Evolutionary conservation across 1,139 yeast genomes (phyloP).

Genomic region (Candida sojae): DNA sequence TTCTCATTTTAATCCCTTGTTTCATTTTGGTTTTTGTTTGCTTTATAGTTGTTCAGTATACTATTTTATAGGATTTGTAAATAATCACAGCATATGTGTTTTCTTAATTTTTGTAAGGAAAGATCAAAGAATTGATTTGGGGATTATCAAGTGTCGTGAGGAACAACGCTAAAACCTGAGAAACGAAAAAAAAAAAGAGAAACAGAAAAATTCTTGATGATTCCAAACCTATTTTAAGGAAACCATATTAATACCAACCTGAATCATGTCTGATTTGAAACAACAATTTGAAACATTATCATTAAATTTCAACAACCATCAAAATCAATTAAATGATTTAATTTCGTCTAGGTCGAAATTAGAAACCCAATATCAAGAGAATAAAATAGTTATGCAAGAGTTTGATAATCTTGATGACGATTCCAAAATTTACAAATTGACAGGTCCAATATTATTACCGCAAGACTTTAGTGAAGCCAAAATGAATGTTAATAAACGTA

Average conservation of each 20-base stretch:
- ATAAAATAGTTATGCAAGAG: slow-evolving; percentile 86
- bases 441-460: slow-evolving; percentile 90
- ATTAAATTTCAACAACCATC: slow-evolving; percentile 38
- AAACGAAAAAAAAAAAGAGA: not conserved
- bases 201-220: not conserved
- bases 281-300: slow-evolving; percentile 44
- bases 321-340: slow-evolving; percentile 43
- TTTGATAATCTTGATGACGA: slow-evolving; percentile 59
- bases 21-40: not conserved
- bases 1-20: not conserved
- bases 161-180: not conserved
- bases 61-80: not conserved
- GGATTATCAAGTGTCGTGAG: too few relatives aligned
- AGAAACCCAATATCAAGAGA: slow-evolving; percentile 86
- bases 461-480: slow-evolving; percentile 84
- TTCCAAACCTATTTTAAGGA: not conserved
- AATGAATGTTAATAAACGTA: slow-evolving; percentile 79
- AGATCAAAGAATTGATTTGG: too few relatives aligned
- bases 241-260: not conserved
- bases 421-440: slow-evolving; percentile 80
- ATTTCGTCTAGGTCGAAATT: slow-evolving; percentile 65
- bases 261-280: slow-evolving; percentile 15
- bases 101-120: too few relatives aligned
- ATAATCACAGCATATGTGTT: not conserved
- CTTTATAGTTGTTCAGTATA: not conserved